phyloP scores from a whole-genome alignment of 2,329 filamentous ascomycete genomes.

The Alternaria angustiovoidea region DNA sequence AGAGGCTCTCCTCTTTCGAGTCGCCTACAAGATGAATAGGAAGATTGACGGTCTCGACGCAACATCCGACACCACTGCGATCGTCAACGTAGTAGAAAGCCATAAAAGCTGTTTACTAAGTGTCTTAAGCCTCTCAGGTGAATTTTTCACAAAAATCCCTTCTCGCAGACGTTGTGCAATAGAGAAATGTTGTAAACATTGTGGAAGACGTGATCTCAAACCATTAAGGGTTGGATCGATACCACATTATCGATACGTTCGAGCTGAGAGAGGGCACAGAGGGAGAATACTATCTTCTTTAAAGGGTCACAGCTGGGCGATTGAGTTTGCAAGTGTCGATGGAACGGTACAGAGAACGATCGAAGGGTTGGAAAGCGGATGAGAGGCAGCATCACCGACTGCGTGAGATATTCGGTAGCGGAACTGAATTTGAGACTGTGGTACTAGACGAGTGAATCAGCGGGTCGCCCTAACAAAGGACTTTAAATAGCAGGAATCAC shows the following conservation, averaged over 20 bases:
- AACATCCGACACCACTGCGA: too few relatives aligned
- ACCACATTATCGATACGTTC: background rate
- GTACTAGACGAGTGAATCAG: background rate
- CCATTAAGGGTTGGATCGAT: background rate
- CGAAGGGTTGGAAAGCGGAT: background rate
- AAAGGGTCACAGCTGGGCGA: background rate
- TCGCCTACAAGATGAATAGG: background rate
- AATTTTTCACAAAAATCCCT: background rate
- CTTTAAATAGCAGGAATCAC: background rate
- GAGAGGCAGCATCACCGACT: background rate
- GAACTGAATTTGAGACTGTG: background rate
- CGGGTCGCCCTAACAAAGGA: background rate
- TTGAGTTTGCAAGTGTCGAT: background rate
- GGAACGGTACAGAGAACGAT: background rate
- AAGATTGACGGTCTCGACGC: background rate
- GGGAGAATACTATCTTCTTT: background rate
- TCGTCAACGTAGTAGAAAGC: background rate
- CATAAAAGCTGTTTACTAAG: background rate
- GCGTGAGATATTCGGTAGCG: background rate
- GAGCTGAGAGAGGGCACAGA: background rate
- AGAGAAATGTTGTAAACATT: background rate
- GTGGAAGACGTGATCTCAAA: background rate
- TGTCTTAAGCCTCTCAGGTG: background rate
- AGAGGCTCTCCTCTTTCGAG: background rate
- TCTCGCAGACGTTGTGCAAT: background rate